Base-by-base conservation (phyloP, 1,284 basidiomycete species). In the Singerocomus inundabilis region DNA sequence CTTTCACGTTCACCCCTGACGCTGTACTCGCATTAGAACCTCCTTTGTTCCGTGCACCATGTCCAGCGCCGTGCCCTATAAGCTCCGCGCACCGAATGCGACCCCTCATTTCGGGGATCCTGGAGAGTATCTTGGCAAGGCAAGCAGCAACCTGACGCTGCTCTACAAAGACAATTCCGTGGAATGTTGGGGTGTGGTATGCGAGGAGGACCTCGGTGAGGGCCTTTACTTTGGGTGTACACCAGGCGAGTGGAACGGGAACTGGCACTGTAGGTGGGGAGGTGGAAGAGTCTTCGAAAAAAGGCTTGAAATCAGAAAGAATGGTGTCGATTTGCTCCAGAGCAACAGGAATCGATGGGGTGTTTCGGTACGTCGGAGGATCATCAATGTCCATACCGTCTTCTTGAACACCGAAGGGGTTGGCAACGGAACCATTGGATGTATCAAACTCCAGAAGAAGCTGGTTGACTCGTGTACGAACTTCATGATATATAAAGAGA, bases 111-210 rank as follows among this genome's bases (percentile, higher is more conserved):
- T 77, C 73, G 1, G 81, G 75, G 6, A 89, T 74, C 31, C 73
- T 75, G 2, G 78, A 73, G 5, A 94, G 70, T 21, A 91, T 67
- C 59, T 73, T 79, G 2, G 86, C 76, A 7, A 94, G 73, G 40
- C 81, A 80, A n/a, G 77, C 71, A 3, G 89, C 91, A 16, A 88
- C 76, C 57, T 91, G 87, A 7, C 91, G 77, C 62, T 91, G 88
- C 56, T 91, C 82, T 9, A 90, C 88, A 62, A 94, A 94, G 26
- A 93, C 74, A 53, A 93, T 92, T 10, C 81, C 82, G 59, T 90
- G 89, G 59, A 92, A 90, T 5, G 73, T 70, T 1, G 73, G 60
- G 26, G 74, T 73, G 32, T 78, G 70, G 60, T 84, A 76, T 16
- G 72, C 70, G n/a, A 77, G 69, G 12, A 93, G 73, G 40, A 85